A percentile compares a stretch with the other conserved stretches of the same genome.
phyloP scores from a whole-genome alignment of 345 rosid genomes.

The Raphanus raphanistrum region DNA sequence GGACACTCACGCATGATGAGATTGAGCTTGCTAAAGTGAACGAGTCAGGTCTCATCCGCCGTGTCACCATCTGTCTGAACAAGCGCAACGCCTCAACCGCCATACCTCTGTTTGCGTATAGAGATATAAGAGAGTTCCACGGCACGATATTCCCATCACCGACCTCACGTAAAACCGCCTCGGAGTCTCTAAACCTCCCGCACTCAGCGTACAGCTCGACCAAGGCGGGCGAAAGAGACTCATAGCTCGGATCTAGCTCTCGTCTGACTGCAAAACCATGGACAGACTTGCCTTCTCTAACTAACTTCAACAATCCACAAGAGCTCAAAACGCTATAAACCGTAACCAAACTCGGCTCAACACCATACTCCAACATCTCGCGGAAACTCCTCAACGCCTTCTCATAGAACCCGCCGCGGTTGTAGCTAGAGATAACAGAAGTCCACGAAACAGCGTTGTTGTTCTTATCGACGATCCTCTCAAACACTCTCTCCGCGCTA shows the following conservation, averaged over 20 bases:
- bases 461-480: constrained; percentile 18
- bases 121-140: constrained; percentile 74
- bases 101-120: constrained; percentile 54
- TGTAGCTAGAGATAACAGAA: constrained; percentile 70
- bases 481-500: constrained; percentile 61
- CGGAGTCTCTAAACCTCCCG: constrained; percentile 46
- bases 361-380: constrained; percentile 50
- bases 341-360: constrained; percentile 60
- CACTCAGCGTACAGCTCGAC: constrained; percentile 68
- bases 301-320: constrained; percentile 55
- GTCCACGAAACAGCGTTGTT: constrained; percentile 57
- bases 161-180: constrained; percentile 45
- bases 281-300: constrained; percentile 67
- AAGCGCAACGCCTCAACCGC: constrained; percentile 46
- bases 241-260: constrained; percentile 41
- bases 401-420: constrained; percentile 47
- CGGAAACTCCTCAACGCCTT: constrained; percentile 55
- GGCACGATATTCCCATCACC: constrained; percentile 55
- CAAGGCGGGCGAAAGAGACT: constrained; percentile 60
- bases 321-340: constrained; percentile 64
- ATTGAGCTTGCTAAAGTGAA: constrained; percentile 68
- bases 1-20: constrained; percentile 61
- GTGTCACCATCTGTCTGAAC: constrained; percentile 54
- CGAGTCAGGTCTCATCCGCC: constrained; percentile 57
- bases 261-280: constrained; percentile 63